Evolutionary conservation across 495 filamentous ascomycete species (phyloP).

Genomic region (Staphylotrichum longicolle): DNA sequence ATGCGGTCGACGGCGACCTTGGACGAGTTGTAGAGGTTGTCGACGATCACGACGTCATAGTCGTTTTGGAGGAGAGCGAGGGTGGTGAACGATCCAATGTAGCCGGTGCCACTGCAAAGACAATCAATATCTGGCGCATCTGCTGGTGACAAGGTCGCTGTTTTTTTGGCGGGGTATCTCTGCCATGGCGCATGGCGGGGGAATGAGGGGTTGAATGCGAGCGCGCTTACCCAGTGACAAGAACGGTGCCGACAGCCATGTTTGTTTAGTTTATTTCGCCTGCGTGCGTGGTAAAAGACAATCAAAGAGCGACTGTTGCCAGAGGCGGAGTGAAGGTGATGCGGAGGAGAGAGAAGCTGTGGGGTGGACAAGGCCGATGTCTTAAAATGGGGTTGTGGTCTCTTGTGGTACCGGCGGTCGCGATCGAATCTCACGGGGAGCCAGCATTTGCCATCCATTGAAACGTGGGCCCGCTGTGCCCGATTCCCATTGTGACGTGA

Average conservation of each 20-base stretch:
- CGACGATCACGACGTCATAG: conserved; percentile 93
- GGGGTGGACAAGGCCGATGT: conserved; percentile 9
- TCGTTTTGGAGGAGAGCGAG: conserved; percentile 88
- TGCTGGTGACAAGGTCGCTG: not conserved
- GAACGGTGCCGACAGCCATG: conserved; percentile 77
- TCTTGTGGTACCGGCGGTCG: too few relatives aligned
- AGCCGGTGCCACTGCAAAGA: conserved; percentile 80
- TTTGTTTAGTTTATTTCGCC: not conserved
- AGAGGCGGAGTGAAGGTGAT: conserved; percentile 2
- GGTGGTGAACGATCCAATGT: conserved; percentile 97
- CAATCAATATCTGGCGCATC: conserved; percentile 22
- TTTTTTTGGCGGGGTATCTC: conserved; percentile 14
- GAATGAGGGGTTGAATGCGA: conserved; percentile 9
- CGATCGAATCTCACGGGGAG: too few relatives aligned
- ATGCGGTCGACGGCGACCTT: conserved; percentile 86
- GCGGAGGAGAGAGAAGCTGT: conserved; percentile 6
- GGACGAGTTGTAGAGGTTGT: conserved; percentile 95
- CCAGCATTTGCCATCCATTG: too few relatives aligned
- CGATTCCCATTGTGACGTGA: too few relatives aligned
- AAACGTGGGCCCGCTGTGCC: too few relatives aligned
- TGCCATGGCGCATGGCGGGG: conserved; percentile 11
- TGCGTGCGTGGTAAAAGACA: conserved; percentile 30
- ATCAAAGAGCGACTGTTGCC: not conserved
- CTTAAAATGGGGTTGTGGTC: conserved; percentile 5
- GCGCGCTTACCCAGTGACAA: conserved; percentile 78